Evolutionary conservation across 139 green algal species (phyloP).

Genomic region (Picochlorum sp.): DNA sequence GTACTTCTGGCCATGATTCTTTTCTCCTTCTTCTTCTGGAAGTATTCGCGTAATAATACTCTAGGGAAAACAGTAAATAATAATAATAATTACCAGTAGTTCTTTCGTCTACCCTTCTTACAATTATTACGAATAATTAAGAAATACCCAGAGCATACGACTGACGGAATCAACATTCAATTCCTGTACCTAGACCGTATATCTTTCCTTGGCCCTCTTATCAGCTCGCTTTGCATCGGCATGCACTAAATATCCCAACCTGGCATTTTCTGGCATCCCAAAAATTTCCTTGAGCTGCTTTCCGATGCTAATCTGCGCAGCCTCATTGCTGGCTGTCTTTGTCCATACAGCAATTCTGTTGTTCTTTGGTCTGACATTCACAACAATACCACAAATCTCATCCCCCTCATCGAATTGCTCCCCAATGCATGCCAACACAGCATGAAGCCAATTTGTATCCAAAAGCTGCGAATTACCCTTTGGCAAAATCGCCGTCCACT

Average conservation of each 20-base stretch:
- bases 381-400: constrained; percentile 92
- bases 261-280: constrained; percentile 58
- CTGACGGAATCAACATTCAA: neutral
- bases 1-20: no score
- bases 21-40: no score
- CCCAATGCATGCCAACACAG: constrained; percentile 91
- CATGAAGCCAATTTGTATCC: constrained; percentile 90
- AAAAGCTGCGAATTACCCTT: constrained; percentile 56
- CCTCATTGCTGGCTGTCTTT: constrained; percentile 82
- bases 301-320: constrained; percentile 71
- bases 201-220: constrained; percentile 76
- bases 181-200: constrained; percentile 52
- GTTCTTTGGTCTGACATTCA: constrained; percentile 79
- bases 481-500: constrained; percentile 77
- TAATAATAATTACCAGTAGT: no score
- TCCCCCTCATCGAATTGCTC: constrained; percentile 95
- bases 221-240: constrained; percentile 73
- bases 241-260: constrained; percentile 85
- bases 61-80: no score
- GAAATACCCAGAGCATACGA: neutral
- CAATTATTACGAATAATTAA: neutral
- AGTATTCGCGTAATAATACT: no score
- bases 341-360: constrained; percentile 93
- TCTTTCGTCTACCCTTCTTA: neutral
- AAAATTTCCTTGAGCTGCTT: constrained; percentile 89